Evolutionary conservation across 331 rosid species (phyloP).

Genomic region (Stylosanthes scabra): DNA sequence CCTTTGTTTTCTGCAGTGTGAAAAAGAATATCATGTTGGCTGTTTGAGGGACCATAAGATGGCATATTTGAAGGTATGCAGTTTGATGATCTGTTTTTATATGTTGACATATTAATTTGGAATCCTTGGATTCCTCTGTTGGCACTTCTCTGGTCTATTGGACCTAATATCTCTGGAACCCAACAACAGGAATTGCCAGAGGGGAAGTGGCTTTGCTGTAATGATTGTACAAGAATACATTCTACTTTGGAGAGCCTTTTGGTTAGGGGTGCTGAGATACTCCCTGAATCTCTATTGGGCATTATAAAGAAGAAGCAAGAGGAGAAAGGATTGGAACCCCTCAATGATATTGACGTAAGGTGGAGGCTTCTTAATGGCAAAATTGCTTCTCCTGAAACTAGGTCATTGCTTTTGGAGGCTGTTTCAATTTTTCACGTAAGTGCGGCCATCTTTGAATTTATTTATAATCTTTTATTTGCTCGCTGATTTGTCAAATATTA

Average conservation of each 20-base stretch:
- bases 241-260: constrained; percentile 73
- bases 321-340: constrained; percentile 56
- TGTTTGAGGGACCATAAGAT: constrained; percentile 95
- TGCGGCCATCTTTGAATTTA: constrained; percentile 29
- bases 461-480: neutral
- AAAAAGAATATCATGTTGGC: constrained; percentile 96
- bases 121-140: neutral
- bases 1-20: constrained; percentile 65
- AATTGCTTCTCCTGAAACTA: constrained; percentile 84
- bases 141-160: constrained; percentile 20
- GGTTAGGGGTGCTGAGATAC: constrained; percentile 67
- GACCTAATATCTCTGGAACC: constrained; percentile 32
- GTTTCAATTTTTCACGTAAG: constrained; percentile 93
- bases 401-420: constrained; percentile 81
- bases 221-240: constrained; percentile 75
- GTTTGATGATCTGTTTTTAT: constrained; percentile 31
- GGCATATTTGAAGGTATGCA: constrained; percentile 83
- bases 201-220: constrained; percentile 95
- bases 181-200: constrained; percentile 82
- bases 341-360: constrained; percentile 63
- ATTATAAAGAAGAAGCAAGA: constrained; percentile 64
- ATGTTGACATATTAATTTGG: constrained; percentile 27
- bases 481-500: no score
- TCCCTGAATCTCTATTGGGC: constrained; percentile 68
- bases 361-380: constrained; percentile 91